A percentile compares a stretch with the other conserved stretches of the same genome.
Conservation (phyloP, 1,284 basidiomycete genomes). For the Trametes sp. region DNA sequence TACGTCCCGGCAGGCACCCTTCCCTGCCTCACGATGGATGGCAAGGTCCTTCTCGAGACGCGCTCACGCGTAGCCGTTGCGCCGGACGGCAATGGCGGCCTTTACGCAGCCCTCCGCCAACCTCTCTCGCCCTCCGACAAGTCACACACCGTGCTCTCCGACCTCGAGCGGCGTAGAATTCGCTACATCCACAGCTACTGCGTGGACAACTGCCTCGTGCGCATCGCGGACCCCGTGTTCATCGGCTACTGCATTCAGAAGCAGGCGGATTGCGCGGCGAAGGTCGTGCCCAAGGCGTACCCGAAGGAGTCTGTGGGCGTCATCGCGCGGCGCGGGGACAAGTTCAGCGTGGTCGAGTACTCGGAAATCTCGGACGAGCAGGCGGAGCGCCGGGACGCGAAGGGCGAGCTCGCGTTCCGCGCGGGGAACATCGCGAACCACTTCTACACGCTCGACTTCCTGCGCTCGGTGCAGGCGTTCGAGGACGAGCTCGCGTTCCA, state of each 20-base stretch:
- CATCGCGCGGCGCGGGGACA: constrained; percentile 82
- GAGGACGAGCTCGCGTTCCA: constrained; percentile 95
- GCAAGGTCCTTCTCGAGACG: constrained; percentile 91
- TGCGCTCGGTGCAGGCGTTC: constrained; percentile 83
- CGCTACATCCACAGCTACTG: constrained; percentile 95
- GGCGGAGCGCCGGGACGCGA: constrained; percentile 76
- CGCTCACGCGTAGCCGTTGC: constrained; percentile 87
- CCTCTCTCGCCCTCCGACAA: constrained; percentile 72
- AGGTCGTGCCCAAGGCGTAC: constrained; percentile 91
- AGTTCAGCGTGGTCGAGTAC: constrained; percentile 96
- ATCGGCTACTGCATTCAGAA: constrained; percentile 92
- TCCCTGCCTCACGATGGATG: constrained; percentile 93
- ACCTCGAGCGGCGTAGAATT: constrained; percentile 81
- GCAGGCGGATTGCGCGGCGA: constrained; percentile 90
- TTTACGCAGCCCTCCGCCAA: constrained; percentile 91
- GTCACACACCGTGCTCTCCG: constrained; percentile 81
- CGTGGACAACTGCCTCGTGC: constrained; percentile 99
- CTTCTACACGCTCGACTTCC: constrained; percentile 93
- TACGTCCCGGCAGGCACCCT: constrained; percentile 75
- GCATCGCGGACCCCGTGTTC: constrained; percentile 97
- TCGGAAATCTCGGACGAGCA: constrained; percentile 93
- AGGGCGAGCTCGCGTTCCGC: constrained; percentile 86
- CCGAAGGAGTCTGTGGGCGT: constrained; percentile 96
- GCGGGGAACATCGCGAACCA: constrained; percentile 99
- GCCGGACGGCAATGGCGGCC: constrained; percentile 97